phyloP scores from a whole-genome alignment of 108 stramenopile genomes.

The Tribonema minus region DNA sequence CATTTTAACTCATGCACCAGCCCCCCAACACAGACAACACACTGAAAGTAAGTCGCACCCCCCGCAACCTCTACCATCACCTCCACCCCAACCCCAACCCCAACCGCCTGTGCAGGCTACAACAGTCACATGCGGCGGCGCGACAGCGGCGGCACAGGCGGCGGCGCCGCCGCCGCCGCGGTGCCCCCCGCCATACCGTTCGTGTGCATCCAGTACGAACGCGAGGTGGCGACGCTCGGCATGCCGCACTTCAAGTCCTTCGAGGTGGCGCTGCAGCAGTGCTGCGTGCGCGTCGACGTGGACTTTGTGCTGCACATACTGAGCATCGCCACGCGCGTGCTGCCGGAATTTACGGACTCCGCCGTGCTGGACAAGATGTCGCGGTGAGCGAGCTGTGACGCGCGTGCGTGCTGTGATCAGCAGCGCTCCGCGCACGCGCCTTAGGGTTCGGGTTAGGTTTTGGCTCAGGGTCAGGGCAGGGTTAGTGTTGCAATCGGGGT shows the following conservation, averaged over 20 bases:
- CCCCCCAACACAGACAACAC: too few relatives aligned
- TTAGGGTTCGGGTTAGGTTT: too few relatives aligned
- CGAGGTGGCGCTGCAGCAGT: slow-evolving; percentile 28
- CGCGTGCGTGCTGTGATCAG: too few relatives aligned
- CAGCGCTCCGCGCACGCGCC: too few relatives aligned
- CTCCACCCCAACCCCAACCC: too few relatives aligned
- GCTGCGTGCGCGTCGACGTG: slow-evolving; percentile 1
- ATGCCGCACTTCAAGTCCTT: slow-evolving; percentile 34
- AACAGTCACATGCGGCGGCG: slow-evolving; percentile 13
- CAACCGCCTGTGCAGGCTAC: too few relatives aligned
- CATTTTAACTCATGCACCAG: too few relatives aligned
- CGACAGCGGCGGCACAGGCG: background rate
- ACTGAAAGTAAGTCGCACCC: too few relatives aligned
- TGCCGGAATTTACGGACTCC: slow-evolving; percentile 13
- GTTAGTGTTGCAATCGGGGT: too few relatives aligned
- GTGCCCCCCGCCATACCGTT: background rate
- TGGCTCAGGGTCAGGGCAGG: too few relatives aligned
- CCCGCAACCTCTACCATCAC: too few relatives aligned
- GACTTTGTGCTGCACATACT: slow-evolving; percentile 26
- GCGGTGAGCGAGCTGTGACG: too few relatives aligned
- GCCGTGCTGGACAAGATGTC: slow-evolving; percentile 24
- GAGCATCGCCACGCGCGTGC: background rate
- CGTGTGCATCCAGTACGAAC: slow-evolving; percentile 5
- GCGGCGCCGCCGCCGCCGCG: background rate
- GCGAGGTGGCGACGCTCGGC: slow-evolving; percentile 17